Evolutionary conservation across 1,284 basidiomycete species (phyloP), one percentile per base, ranked within the genome.

Genomic region (Fomitopsis schrenkii): DNA sequence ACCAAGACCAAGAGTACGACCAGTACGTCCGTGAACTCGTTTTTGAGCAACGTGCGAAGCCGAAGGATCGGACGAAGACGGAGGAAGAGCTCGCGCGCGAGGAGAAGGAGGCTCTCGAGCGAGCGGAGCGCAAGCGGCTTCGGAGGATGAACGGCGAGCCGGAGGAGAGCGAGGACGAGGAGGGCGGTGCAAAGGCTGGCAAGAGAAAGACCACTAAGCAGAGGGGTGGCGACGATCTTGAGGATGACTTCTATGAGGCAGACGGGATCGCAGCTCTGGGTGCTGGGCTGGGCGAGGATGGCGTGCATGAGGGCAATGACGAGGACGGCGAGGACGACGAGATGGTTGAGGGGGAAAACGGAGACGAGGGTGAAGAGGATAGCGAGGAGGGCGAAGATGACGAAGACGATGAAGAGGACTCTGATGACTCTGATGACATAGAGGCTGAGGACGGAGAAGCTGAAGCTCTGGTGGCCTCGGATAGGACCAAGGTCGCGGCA

Each of bases 11-110:
- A 48, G 83, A 90, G 67, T 99, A 99, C 70, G 97, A 99, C 75
- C 88, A 91, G 65, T 90, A 90, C 67, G 95, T 99, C 3, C 89
- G 93, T 42, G 92, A 95, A 67, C 85, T 99, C 36, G 96, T 91
- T 0, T 97, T 96, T 70, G 97, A 99, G 62, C 87, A 92, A 66
- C 86, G 97, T 3, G 93, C 97, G 8, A 93, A 96, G 70, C 94
- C 97, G 1, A 97, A 95, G 71, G 94, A 99, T 72, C 81, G 97
- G 60, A 94, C 95, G 45, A 98, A 98, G 79, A 97, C 96, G 0
- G 97, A 97, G 69, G 95, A 97, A 67, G 97, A 99, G 73, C 70
- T 94, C 14, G 96, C 95, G 1, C 68, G 91, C 60, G 95, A 97
- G 66, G 93, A 94, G 71, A 96, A 94, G 67, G 91, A 95, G 69